phyloP scores from a whole-genome alignment of 176 grass and related monocot genomes.

The Carex myosuroides region DNA sequence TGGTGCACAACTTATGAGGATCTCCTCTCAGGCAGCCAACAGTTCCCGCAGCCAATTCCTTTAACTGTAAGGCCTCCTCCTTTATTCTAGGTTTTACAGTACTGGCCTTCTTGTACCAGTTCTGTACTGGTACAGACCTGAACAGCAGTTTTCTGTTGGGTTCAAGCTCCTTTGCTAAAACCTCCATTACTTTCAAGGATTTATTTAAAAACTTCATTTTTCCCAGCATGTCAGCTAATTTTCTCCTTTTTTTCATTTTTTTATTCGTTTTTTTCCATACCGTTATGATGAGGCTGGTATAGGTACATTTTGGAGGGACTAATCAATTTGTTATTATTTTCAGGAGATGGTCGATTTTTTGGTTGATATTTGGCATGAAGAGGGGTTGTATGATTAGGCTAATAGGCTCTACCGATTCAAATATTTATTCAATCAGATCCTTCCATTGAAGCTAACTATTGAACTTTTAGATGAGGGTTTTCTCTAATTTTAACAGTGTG shows the following conservation, averaged over 20 bases:
- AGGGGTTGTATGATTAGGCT: slow-evolving; percentile 62
- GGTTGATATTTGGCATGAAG: slow-evolving; percentile 78
- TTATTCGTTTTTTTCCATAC: neutral
- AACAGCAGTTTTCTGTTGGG: neutral
- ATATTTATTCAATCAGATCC: slow-evolving; percentile 17
- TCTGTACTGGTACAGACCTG: neutral
- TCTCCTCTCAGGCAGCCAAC: slow-evolving; percentile 52
- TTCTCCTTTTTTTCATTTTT: neutral
- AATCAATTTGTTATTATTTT: neutral
- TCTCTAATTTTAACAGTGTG: slow-evolving; percentile 20
- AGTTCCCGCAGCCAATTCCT: slow-evolving; percentile 61
- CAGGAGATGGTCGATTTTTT: slow-evolving; percentile 96
- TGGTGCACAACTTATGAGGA: slow-evolving; percentile 84
- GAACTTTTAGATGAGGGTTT: neutral
- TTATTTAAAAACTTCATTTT: neutral
- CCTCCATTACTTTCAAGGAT: neutral
- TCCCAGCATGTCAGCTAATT: neutral
- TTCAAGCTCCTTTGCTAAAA: neutral
- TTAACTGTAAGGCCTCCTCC: slow-evolving; percentile 46
- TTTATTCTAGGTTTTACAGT: neutral
- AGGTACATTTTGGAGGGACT: neutral
- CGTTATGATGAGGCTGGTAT: neutral
- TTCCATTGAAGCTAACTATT: neutral
- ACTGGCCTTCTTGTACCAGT: neutral
- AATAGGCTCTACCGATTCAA: slow-evolving; percentile 30